Base-by-base conservation (phyloP, 768 basidiomycete genomes). In the Pleurotus tuoliensis region DNA sequence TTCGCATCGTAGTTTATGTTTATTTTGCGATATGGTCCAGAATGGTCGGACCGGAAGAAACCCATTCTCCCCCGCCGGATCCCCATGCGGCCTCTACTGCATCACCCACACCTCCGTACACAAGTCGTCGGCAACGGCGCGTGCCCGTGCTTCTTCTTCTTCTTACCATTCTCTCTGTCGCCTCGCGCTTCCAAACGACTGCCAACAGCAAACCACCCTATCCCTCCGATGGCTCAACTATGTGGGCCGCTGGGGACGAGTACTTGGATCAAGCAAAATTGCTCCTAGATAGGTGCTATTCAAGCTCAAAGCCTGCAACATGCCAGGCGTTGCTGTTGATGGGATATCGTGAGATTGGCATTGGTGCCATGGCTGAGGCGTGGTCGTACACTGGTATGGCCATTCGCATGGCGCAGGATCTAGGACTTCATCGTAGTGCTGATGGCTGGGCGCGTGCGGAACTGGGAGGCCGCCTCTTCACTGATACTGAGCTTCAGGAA, bases 371-470 rank as follows among this genome's bases (percentile, higher is more conserved):
- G 92, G 87, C 88, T 6, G 83, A 88, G 68, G 87, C 90, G 30
- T 95, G 92, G 93, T 80, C 85, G 8, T 92, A 88, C 65, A 81
- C 86, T 16, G 92, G 92, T 9, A 90, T 92, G 87, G 92, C 88
- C 0, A 86, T 94, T 38, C 81, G 93, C n/a, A 93, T 94, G 91
- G 91, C 91, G 13, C 91, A 92, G 70, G 91, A 93, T 69, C 69
- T 93, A 55, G 91, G 91, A 6, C 82, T 93, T 80, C 91, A 93
- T 64, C 80, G 89, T 37, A 80, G 79, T 61, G 88, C 92, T 27
- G 90, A 92, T 64, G 83, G 84, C 25, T 93, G 91, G 90, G 79
- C 80, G 16, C 71, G 84, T 24, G 80, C 67, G 55, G 82, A 76
- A 13, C 75, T 83, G 54, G 84, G 84, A 0, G 74, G 77, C 44